A percentile compares a stretch with the other conserved stretches of the same genome.
These are phyloP conservation scores for Alternaria consortialis DNA, from an alignment of 2,329 filamentous ascomycete species.

Conservation along the genomic window DNA sequence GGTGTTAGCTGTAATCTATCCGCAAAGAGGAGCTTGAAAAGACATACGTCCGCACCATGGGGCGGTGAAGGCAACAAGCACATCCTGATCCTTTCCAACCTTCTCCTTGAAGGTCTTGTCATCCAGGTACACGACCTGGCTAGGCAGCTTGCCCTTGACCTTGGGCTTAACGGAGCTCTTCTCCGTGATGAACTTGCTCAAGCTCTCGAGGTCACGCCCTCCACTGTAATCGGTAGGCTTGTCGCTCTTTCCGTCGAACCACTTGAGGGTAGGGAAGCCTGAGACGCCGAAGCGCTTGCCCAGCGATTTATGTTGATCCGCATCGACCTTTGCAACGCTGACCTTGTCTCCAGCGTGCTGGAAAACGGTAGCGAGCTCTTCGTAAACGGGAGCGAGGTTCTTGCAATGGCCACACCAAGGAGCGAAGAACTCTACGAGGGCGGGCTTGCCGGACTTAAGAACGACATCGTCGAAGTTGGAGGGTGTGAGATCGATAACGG, in stretches of 20 bases:
- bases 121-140: slow-evolving; percentile 79
- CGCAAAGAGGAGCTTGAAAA: slow-evolving; percentile 4
- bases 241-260: slow-evolving; percentile 93
- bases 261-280: slow-evolving; percentile 97
- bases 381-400: slow-evolving; percentile 91
- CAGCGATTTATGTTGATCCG: slow-evolving; percentile 84
- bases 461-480: slow-evolving; percentile 92
- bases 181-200: slow-evolving; percentile 80
- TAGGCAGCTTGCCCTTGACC: slow-evolving; percentile 76
- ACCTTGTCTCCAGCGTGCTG: slow-evolving; percentile 78
- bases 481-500: slow-evolving; percentile 88
- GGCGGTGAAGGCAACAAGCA: slow-evolving; percentile 95
- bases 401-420: slow-evolving; percentile 99
- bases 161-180: slow-evolving; percentile 87
- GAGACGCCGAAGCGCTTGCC: slow-evolving; percentile 88
- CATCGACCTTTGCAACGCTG: slow-evolving; percentile 94
- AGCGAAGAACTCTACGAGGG: slow-evolving; percentile 97
- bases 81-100: slow-evolving; percentile 86
- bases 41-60: slow-evolving; percentile 97
- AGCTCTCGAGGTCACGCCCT: slow-evolving; percentile 85
- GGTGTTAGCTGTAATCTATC: slow-evolving; percentile 16
- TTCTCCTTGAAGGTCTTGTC: slow-evolving; percentile 79
- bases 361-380: slow-evolving; percentile 82
- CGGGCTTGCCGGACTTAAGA: slow-evolving; percentile 90
- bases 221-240: slow-evolving; percentile 85